Base-by-base conservation (phyloP, 257 asterid species). In the Gentiana dahurica region DNA sequence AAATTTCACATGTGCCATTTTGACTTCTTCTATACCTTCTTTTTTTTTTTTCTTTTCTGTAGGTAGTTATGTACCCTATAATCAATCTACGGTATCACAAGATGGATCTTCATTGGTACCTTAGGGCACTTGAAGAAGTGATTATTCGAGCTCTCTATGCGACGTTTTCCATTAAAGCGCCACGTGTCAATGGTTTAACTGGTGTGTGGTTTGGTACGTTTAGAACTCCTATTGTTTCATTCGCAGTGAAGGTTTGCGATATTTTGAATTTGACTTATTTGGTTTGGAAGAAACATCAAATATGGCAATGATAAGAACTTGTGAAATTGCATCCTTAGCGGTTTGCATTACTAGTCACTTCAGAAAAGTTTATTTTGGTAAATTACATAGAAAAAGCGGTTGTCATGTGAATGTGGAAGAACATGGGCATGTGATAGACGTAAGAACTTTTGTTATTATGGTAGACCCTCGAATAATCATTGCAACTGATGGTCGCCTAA, bases 151-250 rank as follows among this genome's bases (percentile, higher is more conserved):
- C 77, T 61, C 91, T 92, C n/a, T 77, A 76, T 36, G 72, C 86
- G 4, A 60, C 88, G 32, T 92, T 92, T 73, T 61, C 66, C 55
- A 74, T 92, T 56, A 76, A 73, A 68, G 91, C 97, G 68, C 76
- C 97, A 24, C 79, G 94, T 12, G 41, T 79, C 39, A 77, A 80
- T 41, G 97, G 95, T 66, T 76, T 88, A 62, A 88, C 99, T 45
- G 95, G 99, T 63, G 99, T 92, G 68, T 88, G 99, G 97, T 77
- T 85, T 65, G 95, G 99, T 88, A 88, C 13, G 89, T 63, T 62
- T 53, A 3, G 49, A 48, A 24, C 65, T 58, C 57, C 53, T 59
- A 36, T 0, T 54, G 54, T 4, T 43, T 43, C 34, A 9, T 24
- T 63, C 33, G 43, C 62, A 12, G 32, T 57, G 24, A 41, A 8